phyloP scores from a whole-genome alignment of 2,329 filamentous ascomycete genomes.

The Alternaria sp. region DNA sequence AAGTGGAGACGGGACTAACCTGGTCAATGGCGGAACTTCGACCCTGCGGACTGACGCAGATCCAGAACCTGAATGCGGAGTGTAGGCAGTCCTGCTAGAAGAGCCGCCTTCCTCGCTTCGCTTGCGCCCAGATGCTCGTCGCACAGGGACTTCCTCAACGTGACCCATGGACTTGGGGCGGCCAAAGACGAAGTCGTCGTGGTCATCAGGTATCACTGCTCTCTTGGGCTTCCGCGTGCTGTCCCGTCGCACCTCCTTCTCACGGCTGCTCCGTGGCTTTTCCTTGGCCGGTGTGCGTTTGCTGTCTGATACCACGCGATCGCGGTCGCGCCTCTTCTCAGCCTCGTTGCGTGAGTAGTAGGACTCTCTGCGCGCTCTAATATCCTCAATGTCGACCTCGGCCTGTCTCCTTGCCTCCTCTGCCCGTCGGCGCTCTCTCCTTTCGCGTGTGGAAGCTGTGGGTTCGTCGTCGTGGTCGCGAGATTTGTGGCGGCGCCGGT shows the following conservation, averaged over 20 bases:
- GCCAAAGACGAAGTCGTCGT: conserved; percentile 43
- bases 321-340: conserved; percentile 36
- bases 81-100: conserved; percentile 42
- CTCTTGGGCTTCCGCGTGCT: conserved; percentile 37
- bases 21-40: conserved; percentile 39
- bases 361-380: conserved; percentile 46
- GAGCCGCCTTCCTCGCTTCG: conserved; percentile 44
- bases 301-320: conserved; percentile 43
- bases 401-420: conserved; percentile 37
- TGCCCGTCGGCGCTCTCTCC: conserved; percentile 40
- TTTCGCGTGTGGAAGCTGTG: conserved; percentile 35
- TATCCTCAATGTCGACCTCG: conserved; percentile 50
- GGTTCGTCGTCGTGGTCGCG: conserved; percentile 36
- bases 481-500: conserved; percentile 35
- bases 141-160: conserved; percentile 36
- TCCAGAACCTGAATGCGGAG: conserved; percentile 41
- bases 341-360: conserved; percentile 46
- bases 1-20: conserved; percentile 24
- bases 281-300: conserved; percentile 35
- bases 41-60: conserved; percentile 38
- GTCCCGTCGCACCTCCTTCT: conserved; percentile 37
- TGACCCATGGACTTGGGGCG: conserved; percentile 35
- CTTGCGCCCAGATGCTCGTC: conserved; percentile 33
- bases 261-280: conserved; percentile 34
- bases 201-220: conserved; percentile 28